Evolutionary conservation across 2,329 filamentous ascomycete genomes (phyloP), one percentile per base, ranked within the genome.

Genomic region (Sporothrix pallida): DNA sequence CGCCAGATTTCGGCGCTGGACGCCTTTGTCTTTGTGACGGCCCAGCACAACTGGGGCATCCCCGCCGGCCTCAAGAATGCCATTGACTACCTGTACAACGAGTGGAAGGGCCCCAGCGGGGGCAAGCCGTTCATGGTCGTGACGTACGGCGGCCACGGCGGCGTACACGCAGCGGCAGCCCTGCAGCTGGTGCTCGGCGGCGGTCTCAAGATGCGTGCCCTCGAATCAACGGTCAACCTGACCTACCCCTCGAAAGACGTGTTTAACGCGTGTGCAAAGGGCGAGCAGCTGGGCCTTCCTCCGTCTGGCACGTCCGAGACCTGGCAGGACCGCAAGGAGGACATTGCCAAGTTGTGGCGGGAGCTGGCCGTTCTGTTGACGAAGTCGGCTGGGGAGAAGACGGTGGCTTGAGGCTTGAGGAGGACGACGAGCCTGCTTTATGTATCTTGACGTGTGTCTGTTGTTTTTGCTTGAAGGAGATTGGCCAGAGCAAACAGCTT

Each of bases 61-160:
- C 83, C 86, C 0, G 85, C 83, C 0, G 82, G 81, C 17, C 77
- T 86, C 23, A 88, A 87, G 80, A 87, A 86, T 75, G 85, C 86
- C 9, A 82, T 88, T 65, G 86, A 87, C 75, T 86, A 85, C 75
- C 80, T 88, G 6, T 87, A 81, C 77, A 78, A 87, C 73, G 85
- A 87, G 76, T 87, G 85, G 84, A 81, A 76, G 26, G 83, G 31
- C 3, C 31, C 31, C 4, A 7, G 31, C 7, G 31, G 7, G 31
- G 31, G 82, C 12, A 87, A 87, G 77, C 83, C 85, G 0, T 83
- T 82, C 20, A 77, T 83, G 75, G 81, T 87, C 65, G 83, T 87
- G 17, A 83, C 80, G 54, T 87, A 87, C 78, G 86, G 86, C 5
- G 83, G 83, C 0, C 79, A 80, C 42, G 82, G 82, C 10, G 83